Evolutionary conservation across 352 stramenopile genomes (phyloP), one percentile per base, ranked within the genome.

Genomic region (Phytophthora uliginosa): DNA sequence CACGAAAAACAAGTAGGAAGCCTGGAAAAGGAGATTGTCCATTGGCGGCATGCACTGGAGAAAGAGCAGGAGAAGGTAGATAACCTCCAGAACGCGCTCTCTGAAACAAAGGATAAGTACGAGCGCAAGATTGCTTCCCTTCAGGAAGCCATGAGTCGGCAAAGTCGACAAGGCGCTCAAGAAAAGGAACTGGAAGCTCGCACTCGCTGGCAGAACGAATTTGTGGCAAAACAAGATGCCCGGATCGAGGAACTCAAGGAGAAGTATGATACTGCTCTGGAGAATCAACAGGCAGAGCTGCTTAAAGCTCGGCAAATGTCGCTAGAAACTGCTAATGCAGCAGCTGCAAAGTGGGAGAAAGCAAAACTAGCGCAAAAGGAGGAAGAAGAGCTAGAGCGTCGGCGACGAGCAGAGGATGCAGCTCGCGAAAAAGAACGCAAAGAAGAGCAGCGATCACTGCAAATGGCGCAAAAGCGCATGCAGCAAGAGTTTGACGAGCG

Each of bases 161-260:
- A 89, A 31, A 80, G 60, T n/a, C 80, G 83, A 18, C 82, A 93
- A 64, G 79, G 63, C 10, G 68, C 77, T 0, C 82, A 86, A 52
- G 84, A 92, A 53, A 78, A 85, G 26, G 87, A 93, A 53, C 54
- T 91, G 0, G 85, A 94, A 28, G 82, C 81, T 52, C 82, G 74
- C 17, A 87, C 77, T 3, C 73, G 81, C 3, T 94, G 87, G 87
- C 82, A 94, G 36, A 92, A 90, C 28, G 84, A 93, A 2, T 90
- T 93, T 59, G 76, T 83, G 4, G 74, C 81, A 2, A 87, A 89
- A 47, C 87, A 94, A 74, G 87, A 94, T n/a, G 84, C 85, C 1
- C 66, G 83, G 1, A 87, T 94, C 13, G 82, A 94, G 28, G 67
- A 84, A 12, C 59, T 94, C 1, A 94, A 93, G 36, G 72, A 69